Conservation (phyloP, 2,329 filamentous ascomycete genomes). For the Calonectria henricotiae region DNA sequence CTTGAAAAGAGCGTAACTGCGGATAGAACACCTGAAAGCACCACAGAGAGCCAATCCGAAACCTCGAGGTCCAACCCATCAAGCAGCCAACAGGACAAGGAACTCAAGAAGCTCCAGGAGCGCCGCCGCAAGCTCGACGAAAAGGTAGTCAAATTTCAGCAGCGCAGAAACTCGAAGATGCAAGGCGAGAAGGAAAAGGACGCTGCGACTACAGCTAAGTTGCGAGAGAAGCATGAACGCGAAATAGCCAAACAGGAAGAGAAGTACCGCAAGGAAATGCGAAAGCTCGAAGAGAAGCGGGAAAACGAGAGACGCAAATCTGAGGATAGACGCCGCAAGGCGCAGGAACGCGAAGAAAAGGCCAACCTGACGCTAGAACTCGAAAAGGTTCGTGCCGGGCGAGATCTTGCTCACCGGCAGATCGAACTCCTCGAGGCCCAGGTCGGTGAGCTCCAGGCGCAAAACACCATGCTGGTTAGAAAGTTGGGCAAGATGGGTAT, state of each 20-base stretch:
- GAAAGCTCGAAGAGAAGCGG: slow-evolving; percentile 77
- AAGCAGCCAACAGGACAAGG: slow-evolving; percentile 68
- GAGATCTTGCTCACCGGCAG: slow-evolving; percentile 69
- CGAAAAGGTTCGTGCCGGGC: slow-evolving; percentile 68
- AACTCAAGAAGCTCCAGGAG: slow-evolving; percentile 76
- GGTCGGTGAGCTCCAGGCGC: slow-evolving; percentile 72
- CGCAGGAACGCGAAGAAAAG: slow-evolving; percentile 70
- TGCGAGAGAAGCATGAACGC: slow-evolving; percentile 75
- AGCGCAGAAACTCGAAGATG: slow-evolving; percentile 64
- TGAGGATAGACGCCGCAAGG: slow-evolving; percentile 68
- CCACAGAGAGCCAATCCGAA: slow-evolving; percentile 57
- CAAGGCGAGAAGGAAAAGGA: slow-evolving; percentile 69
- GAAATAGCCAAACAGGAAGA: slow-evolving; percentile 78
- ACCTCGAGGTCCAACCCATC: slow-evolving; percentile 56
- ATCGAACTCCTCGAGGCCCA: slow-evolving; percentile 70
- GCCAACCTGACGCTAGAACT: slow-evolving; percentile 67
- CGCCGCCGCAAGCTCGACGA: slow-evolving; percentile 76
- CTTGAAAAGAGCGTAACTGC: slow-evolving; percentile 58
- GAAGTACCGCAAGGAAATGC: slow-evolving; percentile 76
- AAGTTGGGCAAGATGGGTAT: slow-evolving; percentile 65
- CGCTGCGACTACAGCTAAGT: slow-evolving; percentile 68
- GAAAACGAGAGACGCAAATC: slow-evolving; percentile 75
- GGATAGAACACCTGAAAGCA: slow-evolving; percentile 50
- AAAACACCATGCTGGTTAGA: slow-evolving; percentile 74
- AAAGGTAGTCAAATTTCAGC: slow-evolving; percentile 72